Base-by-base conservation (phyloP, 192 early-diverging fungal species). In the Dissophora globulifera region DNA sequence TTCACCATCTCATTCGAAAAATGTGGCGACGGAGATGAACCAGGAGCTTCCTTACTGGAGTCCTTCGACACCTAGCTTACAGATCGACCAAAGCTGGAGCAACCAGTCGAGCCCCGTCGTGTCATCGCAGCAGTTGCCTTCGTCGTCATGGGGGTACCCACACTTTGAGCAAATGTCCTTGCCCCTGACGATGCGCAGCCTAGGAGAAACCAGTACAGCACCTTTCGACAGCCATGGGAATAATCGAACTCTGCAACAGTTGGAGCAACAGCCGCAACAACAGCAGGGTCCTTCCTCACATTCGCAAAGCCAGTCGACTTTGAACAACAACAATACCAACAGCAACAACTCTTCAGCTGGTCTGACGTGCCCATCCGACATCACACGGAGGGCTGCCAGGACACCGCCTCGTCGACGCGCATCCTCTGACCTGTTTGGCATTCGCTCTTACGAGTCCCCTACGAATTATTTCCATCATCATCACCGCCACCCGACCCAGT, bases 1-100 rank as follows among this genome's bases (percentile, higher is more conserved):
- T 4, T 65, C 70, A 27, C 70, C 70, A 5, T 12, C 30, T 2
- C 23, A 46, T 11, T 20, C 47, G 5, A n/a, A n/a, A 38, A 38
- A 13, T 38, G 42, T 60, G 32, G 50, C 58, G 1, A 16, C 38
- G 26, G n/a, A 9, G n/a, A n/a, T 17, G 17, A 10, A 40, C 25
- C 52, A 46, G 4, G 70, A 65, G 43, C 50, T 69, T 29, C 57
- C 70, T 20, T 66, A 75, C 43, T 75, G 70, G 70, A 60, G 62
- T 41, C 62, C 70, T 6, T 54, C 70, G 10, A 65, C 70, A 1
- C 70, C 70, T 0, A 52, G 20, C 4, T 29, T 60, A 33, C 49
- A 53, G 30, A 16, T 69, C 2, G 67, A 69, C 3, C 67, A 46
- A 19, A 29, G 55, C 3, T 61, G 58, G 67, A 38, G 35, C 33